phyloP scores from a whole-genome alignment of 169 alveolate genomes.

The Plasmodium berghei region DNA sequence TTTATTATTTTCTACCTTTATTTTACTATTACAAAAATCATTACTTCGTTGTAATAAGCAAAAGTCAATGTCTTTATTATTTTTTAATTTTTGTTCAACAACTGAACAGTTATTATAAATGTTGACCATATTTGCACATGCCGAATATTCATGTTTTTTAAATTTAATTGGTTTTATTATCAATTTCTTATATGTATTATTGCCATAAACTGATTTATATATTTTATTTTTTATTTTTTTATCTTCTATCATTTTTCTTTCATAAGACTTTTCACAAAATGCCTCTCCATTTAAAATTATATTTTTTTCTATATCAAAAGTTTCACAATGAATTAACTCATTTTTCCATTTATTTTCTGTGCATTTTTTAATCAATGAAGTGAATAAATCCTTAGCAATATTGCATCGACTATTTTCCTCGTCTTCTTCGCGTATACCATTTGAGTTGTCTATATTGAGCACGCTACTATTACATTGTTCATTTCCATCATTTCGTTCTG shows the following conservation, averaged over 20 bases:
- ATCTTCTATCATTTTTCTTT: conserved; percentile 28
- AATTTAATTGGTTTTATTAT: conserved; percentile 32
- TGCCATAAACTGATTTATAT: conserved; percentile 19
- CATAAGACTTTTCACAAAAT: conserved; percentile 56
- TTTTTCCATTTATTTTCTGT: conserved; percentile 1
- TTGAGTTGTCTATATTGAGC: background rate
- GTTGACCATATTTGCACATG: conserved; percentile 51
- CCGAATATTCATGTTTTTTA: conserved; percentile 20
- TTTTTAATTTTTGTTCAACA: conserved; percentile 19
- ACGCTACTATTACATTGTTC: background rate
- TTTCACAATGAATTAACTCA: conserved; percentile 37
- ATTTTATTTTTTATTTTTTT: background rate
- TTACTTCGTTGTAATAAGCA: conserved; percentile 24
- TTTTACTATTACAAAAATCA: conserved; percentile 21
- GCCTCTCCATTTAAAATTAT: conserved; percentile 27
- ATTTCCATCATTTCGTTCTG: background rate
- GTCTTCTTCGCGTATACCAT: background rate
- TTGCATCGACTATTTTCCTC: background rate
- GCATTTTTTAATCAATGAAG: conserved; percentile 11
- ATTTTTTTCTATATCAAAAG: conserved; percentile 37
- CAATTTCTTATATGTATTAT: conserved; percentile 13
- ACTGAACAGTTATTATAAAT: conserved; percentile 46
- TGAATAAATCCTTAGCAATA: conserved; percentile 16
- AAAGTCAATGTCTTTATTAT: background rate
- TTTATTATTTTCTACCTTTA: conserved; percentile 20